Conservation (phyloP, 2,329 filamentous ascomycete genomes). For the Pestalotiopsis sp. region DNA sequence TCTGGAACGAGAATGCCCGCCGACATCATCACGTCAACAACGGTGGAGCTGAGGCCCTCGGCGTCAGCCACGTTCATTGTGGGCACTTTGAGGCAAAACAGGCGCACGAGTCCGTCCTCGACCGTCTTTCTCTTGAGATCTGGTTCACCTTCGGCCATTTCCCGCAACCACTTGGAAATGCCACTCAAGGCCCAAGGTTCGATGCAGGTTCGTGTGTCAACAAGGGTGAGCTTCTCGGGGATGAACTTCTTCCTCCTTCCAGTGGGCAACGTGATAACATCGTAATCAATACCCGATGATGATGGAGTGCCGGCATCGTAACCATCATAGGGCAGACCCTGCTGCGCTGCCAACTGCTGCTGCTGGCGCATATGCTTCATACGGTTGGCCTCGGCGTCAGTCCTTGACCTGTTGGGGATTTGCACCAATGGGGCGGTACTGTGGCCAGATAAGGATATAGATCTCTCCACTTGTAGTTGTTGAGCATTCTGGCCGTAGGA, state of each 20-base stretch:
- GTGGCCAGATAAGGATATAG: slow-evolving; percentile 81
- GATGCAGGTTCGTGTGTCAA: slow-evolving; percentile 80
- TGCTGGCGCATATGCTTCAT: slow-evolving; percentile 54
- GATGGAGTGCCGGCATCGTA: slow-evolving; percentile 56
- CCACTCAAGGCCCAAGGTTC: slow-evolving; percentile 94
- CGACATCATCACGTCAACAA: slow-evolving; percentile 79
- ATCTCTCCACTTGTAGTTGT: slow-evolving; percentile 62
- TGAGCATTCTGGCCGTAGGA: slow-evolving; percentile 48
- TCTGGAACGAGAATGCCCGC: slow-evolving; percentile 80
- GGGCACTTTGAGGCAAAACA: slow-evolving; percentile 94
- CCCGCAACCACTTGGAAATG: slow-evolving; percentile 84
- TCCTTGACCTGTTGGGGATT: slow-evolving; percentile 88
- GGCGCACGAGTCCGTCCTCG: slow-evolving; percentile 81
- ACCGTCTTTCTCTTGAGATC: slow-evolving; percentile 85
- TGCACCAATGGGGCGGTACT: slow-evolving; percentile 78
- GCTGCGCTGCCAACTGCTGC: slow-evolving; percentile 53
- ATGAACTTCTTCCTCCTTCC: slow-evolving; percentile 83
- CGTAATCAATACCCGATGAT: slow-evolving; percentile 64
- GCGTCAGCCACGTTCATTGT: slow-evolving; percentile 99
- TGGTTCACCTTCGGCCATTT: slow-evolving; percentile 87
- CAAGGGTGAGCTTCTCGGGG: slow-evolving; percentile 77
- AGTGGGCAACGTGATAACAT: slow-evolving; percentile 81
- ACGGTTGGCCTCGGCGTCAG: slow-evolving; percentile 73
- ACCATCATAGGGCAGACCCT: slow-evolving; percentile 55
- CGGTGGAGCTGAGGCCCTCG: slow-evolving; percentile 77